Conservation (phyloP, 495 filamentous ascomycete species). For the Articulospora tetracladia region DNA sequence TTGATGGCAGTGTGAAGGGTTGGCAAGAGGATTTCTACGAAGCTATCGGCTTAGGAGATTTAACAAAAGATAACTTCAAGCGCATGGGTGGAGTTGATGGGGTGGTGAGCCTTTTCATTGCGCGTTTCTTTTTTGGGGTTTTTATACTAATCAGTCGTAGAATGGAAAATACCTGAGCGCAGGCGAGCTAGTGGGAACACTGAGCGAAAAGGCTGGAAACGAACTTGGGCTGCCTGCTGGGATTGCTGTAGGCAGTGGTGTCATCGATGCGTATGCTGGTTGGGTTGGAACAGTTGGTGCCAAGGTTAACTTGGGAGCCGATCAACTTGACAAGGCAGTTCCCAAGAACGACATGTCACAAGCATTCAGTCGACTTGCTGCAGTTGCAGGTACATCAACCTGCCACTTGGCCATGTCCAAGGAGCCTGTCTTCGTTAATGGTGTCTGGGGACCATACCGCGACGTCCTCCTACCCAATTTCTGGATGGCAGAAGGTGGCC, state of each 20-base stretch:
- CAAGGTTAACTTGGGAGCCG: conserved; percentile 67
- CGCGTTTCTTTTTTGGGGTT: conserved; percentile 14
- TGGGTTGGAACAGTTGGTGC: conserved; percentile 99
- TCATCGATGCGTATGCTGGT: conserved; percentile 97
- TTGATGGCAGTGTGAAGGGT: conserved; percentile 95
- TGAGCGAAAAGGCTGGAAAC: conserved; percentile 76
- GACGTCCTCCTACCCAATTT: conserved; percentile 86
- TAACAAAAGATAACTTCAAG: conserved; percentile 81
- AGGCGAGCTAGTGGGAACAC: conserved; percentile 79
- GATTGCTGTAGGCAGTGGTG: conserved; percentile 89
- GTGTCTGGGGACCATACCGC: conserved; percentile 95
- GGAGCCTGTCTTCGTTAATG: conserved; percentile 84
- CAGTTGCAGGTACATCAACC: conserved; percentile 95
- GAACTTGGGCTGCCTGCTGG: conserved; percentile 85
- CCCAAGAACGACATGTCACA: conserved; percentile 78
- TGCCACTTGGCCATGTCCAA: conserved; percentile 96
- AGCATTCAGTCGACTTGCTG: conserved; percentile 89
- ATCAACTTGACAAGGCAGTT: conserved; percentile 54
- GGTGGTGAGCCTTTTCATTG: conserved; percentile 67
- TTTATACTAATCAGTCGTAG: conserved; percentile 42
- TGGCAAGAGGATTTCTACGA: conserved; percentile 95
- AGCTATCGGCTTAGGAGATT: conserved; percentile 76
- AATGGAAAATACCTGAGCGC: conserved; percentile 88
- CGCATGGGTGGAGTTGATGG: conserved; percentile 90
- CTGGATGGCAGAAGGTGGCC: conserved; percentile 97